phyloP scores from a whole-genome alignment of 1,284 basidiomycete species.

The Puccinia horiana region DNA sequence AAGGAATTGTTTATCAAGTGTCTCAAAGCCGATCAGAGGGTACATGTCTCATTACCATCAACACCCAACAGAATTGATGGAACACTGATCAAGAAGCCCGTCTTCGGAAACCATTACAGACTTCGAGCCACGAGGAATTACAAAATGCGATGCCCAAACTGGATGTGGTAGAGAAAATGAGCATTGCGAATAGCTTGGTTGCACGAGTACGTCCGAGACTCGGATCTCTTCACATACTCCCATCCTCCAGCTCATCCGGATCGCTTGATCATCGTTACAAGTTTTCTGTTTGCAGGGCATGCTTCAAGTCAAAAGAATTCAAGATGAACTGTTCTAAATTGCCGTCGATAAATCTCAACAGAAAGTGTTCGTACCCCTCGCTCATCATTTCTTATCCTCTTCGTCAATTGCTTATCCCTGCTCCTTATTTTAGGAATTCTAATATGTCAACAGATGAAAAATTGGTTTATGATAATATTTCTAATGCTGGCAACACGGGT shows the following conservation, averaged over 20 bases:
- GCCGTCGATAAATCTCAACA: constrained; percentile 50
- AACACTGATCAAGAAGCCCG: neutral
- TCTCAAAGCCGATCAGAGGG: constrained; percentile 47
- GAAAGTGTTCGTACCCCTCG: constrained; percentile 42
- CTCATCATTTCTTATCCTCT: neutral
- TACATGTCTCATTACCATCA: neutral
- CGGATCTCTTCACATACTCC: neutral
- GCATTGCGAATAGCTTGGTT: constrained; percentile 46
- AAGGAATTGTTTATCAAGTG: constrained; percentile 46
- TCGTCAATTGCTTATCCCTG: neutral
- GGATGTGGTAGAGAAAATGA: constrained; percentile 49
- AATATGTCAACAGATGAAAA: constrained; percentile 75
- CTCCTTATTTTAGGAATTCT: constrained; percentile 66
- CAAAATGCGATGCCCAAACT: constrained; percentile 49
- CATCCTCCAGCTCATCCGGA: constrained; percentile 10
- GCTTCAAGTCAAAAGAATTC: constrained; percentile 46
- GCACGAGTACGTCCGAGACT: constrained; percentile 37
- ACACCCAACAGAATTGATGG: too few species aligned
- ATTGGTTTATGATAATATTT: constrained; percentile 75
- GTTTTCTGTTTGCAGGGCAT: constrained; percentile 39
- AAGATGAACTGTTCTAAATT: constrained; percentile 48
- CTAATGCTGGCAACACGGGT: constrained; percentile 75
- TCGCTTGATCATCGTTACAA: constrained; percentile 21
- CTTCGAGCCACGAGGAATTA: constrained; percentile 49
- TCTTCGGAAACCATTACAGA: constrained; percentile 12